phyloP scores from a whole-genome alignment of 257 asterid genomes.

The Solanum ossicruentum region DNA sequence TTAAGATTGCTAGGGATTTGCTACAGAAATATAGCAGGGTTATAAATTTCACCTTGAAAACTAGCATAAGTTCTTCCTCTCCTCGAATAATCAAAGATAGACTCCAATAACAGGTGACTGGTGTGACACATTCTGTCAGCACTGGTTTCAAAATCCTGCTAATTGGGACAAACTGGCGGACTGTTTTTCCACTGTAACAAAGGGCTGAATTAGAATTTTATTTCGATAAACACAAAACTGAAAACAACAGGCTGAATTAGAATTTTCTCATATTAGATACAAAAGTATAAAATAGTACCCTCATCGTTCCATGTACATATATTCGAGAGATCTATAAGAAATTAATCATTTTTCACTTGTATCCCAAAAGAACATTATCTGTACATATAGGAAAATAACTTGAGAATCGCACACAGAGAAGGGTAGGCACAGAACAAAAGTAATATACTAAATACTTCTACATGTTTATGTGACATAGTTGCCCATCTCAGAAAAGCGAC shows the following conservation, averaged over 20 bases:
- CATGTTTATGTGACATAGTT: not conserved
- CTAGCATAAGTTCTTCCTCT: conserved; percentile 60
- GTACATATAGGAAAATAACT: not conserved
- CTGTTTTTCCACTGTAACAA: conserved; percentile 49
- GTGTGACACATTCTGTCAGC: conserved; percentile 82
- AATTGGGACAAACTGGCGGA: conserved; percentile 48
- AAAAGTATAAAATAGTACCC: not conserved
- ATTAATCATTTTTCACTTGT: not conserved
- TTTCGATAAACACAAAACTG: not conserved
- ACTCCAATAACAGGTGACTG: conserved; percentile 97
- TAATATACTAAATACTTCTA: not conserved
- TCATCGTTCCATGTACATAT: not conserved
- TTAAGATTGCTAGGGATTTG: not conserved
- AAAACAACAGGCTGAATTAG: not conserved
- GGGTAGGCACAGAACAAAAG: not conserved
- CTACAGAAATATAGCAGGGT: not conserved
- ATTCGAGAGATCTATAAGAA: not conserved
- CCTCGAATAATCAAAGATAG: conserved; percentile 55
- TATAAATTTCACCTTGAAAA: conserved; percentile 52
- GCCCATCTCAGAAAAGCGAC: not conserved
- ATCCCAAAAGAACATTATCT: not conserved
- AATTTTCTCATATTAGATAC: too few relatives aligned
- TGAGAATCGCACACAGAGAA: not conserved
- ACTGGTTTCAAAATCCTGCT: conserved; percentile 79
- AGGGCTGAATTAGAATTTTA: not conserved